Conservation (phyloP, 2,329 filamentous ascomycete genomes). For the Penicillium rolfsii region DNA sequence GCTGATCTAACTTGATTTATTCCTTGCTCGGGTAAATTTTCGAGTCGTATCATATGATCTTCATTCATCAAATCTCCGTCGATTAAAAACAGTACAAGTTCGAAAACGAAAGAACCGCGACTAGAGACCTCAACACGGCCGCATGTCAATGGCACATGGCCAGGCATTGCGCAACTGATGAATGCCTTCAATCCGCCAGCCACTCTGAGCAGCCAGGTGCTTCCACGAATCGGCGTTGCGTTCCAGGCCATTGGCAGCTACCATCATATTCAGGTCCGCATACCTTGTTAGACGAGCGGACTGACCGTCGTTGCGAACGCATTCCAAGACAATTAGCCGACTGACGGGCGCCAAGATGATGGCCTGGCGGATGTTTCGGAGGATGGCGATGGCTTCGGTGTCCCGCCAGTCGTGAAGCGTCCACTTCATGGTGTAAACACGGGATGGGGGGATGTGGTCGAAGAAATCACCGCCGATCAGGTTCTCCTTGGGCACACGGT, state of each 20-base stretch:
- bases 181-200: background rate
- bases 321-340: background rate
- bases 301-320: background rate
- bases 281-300: background rate
- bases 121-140: background rate
- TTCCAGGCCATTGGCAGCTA: background rate
- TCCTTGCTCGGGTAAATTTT: background rate
- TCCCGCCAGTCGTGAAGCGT: slow-evolving; percentile 50
- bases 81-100: background rate
- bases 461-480: slow-evolving; percentile 48
- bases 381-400: slow-evolving; percentile 35
- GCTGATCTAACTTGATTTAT: background rate
- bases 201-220: background rate
- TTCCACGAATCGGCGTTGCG: background rate
- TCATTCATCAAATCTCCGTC: background rate
- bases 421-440: slow-evolving; percentile 47
- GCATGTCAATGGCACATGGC: background rate
- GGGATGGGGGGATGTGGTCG: slow-evolving; percentile 34
- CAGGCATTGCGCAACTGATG: background rate
- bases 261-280: background rate
- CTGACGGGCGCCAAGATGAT: slow-evolving; percentile 24
- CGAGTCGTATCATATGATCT: background rate
- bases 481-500: slow-evolving; percentile 32
- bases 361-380: slow-evolving; percentile 35
- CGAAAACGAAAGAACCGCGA: background rate